Percentiles rank a stretch among this genome's conserved stretches.
phyloP scores from a whole-genome alignment of 2,329 filamentous ascomycete species.

The Lachnellula hyalina region DNA sequence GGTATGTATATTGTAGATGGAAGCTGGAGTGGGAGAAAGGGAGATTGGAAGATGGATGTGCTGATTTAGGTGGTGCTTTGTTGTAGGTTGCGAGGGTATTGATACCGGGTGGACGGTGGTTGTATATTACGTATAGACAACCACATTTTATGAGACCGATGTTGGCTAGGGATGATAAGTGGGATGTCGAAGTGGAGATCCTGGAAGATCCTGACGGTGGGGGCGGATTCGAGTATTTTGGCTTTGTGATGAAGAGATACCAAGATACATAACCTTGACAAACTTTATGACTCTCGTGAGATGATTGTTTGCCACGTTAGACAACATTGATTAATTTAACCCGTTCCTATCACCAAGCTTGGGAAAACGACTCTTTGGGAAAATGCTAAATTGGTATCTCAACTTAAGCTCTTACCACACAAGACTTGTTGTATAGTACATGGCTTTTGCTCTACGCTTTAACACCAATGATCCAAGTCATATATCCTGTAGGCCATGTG shows the following conservation, averaged over 20 bases:
- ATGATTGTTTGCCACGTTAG: too few relatives aligned
- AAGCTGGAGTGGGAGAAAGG: too few relatives aligned
- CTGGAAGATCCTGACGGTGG: conserved; percentile 36
- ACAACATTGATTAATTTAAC: too few relatives aligned
- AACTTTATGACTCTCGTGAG: too few relatives aligned
- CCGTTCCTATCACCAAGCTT: too few relatives aligned
- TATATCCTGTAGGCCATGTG: conserved; percentile 43
- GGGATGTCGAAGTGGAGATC: conserved; percentile 40
- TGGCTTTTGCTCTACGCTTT: conserved; percentile 23
- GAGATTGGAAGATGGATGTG: too few relatives aligned
- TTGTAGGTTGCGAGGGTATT: too few relatives aligned
- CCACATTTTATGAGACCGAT: conserved; percentile 49
- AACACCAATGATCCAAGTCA: conserved; percentile 40
- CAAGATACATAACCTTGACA: not conserved
- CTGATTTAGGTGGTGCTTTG: too few relatives aligned
- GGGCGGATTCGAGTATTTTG: conserved; percentile 45
- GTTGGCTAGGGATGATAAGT: conserved; percentile 38
- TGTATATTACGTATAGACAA: conserved; percentile 50
- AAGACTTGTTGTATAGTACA: not conserved
- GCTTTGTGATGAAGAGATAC: conserved; percentile 35
- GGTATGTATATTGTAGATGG: too few relatives aligned
- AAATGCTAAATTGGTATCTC: not conserved
- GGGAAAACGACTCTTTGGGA: not conserved
- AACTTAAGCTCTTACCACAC: not conserved
- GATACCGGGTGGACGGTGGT: conserved; percentile 42